phyloP scores from a whole-genome alignment of 257 asterid genomes.

The Mentha longifolia region DNA sequence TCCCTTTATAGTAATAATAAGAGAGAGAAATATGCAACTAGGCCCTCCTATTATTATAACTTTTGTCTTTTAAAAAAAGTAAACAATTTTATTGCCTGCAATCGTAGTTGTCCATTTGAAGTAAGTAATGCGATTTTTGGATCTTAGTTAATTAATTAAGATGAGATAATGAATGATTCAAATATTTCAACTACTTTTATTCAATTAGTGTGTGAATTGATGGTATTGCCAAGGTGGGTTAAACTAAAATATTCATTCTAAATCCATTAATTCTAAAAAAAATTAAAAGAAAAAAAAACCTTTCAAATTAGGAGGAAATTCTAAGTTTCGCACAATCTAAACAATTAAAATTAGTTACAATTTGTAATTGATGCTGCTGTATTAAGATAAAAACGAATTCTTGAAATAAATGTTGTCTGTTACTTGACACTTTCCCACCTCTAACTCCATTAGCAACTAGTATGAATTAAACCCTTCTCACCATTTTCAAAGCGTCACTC shows the following conservation, averaged over 20 bases:
- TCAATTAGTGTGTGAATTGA: neutral
- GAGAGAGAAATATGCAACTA: neutral
- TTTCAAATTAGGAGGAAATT: neutral
- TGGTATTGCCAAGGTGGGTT: neutral
- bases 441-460: conserved; percentile 12
- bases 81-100: neutral
- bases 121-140: conserved; percentile 8
- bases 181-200: conserved; percentile 1
- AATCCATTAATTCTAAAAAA: no score
- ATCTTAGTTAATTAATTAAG: neutral
- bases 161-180: neutral
- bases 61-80: no score
- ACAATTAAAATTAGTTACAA: neutral
- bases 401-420: conserved; percentile 19
- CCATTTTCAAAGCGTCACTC: conserved; percentile 3
- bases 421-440: neutral
- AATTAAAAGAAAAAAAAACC: no score
- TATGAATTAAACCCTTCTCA: neutral
- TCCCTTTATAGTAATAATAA: neutral
- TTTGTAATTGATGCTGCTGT: conserved; percentile 15
- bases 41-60: neutral
- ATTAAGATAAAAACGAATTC: neutral
- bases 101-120: conserved; percentile 14
- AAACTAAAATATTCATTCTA: neutral
- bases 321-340: neutral